Evolutionary conservation across 2,329 filamentous ascomycete species (phyloP).

Genomic region (Magnaporthiopsis rhizophila): DNA sequence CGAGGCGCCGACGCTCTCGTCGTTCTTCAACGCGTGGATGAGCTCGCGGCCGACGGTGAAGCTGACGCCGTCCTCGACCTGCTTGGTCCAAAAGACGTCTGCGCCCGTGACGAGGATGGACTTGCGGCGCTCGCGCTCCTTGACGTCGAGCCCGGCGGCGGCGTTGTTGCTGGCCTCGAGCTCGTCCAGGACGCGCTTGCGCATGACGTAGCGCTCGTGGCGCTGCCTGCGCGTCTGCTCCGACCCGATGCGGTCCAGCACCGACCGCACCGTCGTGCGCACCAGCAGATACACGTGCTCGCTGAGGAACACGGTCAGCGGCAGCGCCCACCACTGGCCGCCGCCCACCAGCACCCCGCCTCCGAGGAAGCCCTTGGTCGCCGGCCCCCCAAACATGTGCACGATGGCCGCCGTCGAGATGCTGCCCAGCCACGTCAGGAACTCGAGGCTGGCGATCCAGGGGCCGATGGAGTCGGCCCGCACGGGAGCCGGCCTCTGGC

Average conservation of each 20-base stretch:
- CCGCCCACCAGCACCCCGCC: slow-evolving; percentile 29
- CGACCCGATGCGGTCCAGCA: slow-evolving; percentile 30
- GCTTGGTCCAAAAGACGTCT: slow-evolving; percentile 34
- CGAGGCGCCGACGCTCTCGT: neutral
- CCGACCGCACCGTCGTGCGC: slow-evolving; percentile 31
- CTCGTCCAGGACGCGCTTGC: slow-evolving; percentile 29
- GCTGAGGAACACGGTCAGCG: slow-evolving; percentile 63
- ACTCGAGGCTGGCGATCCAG: slow-evolving; percentile 60
- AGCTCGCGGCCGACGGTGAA: slow-evolving; percentile 24
- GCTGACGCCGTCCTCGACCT: slow-evolving; percentile 30
- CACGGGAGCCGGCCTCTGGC: slow-evolving; percentile 60
- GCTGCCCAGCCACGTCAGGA: slow-evolving; percentile 65
- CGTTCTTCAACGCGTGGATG: slow-evolving; percentile 22
- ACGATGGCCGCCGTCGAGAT: slow-evolving; percentile 65
- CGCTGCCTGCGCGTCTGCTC: slow-evolving; percentile 31
- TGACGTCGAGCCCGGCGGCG: slow-evolving; percentile 23
- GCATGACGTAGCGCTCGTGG: slow-evolving; percentile 28
- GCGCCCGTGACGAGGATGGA: slow-evolving; percentile 15
- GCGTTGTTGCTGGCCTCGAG: slow-evolving; percentile 31
- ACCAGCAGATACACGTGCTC: slow-evolving; percentile 64
- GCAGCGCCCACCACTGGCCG: slow-evolving; percentile 51
- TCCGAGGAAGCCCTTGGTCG: slow-evolving; percentile 33
- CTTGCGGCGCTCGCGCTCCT: slow-evolving; percentile 16
- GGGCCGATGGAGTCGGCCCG: slow-evolving; percentile 68
- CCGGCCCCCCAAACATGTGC: slow-evolving; percentile 59